A percentile compares a stretch with the other conserved stretches of the same genome.
Conservation (phyloP, 768 basidiomycete genomes). For the Saitozyma podzolica region DNA sequence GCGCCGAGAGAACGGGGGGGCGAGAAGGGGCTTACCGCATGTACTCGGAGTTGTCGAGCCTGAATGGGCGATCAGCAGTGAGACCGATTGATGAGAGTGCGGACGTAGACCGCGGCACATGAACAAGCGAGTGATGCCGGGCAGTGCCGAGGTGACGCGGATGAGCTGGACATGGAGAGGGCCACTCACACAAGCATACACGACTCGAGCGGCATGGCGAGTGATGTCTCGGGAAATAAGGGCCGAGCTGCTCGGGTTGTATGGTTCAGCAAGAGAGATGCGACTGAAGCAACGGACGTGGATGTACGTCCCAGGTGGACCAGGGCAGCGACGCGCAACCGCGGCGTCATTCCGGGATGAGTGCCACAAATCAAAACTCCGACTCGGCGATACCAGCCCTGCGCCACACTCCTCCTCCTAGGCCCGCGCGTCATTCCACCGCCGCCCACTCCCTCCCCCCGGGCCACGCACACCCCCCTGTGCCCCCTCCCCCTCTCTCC, state of each 20-base stretch:
- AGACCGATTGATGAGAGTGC: not conserved
- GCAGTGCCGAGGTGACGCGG: not conserved
- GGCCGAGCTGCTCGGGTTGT: not conserved
- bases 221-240: not conserved
- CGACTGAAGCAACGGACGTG: too few relatives aligned
- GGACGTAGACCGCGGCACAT: not conserved
- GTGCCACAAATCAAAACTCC: too few relatives aligned
- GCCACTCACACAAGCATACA: conserved; percentile 75
- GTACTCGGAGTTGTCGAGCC: conserved; percentile 93
- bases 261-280: not conserved
- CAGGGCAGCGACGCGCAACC: too few relatives aligned
- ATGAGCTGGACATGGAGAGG: not conserved
- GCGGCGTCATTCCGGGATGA: too few relatives aligned
- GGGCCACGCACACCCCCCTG: not conserved
- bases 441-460: conserved; percentile 2
- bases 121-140: not conserved
- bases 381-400: not conserved
- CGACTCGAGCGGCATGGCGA: conserved; percentile 87
- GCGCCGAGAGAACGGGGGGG: too few relatives aligned
- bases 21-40: conserved; percentile 61
- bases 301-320: too few relatives aligned
- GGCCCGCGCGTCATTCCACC: conserved; percentile 13
- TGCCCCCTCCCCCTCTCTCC: not conserved
- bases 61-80: conserved; percentile 23
- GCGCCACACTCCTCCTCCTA: conserved; percentile 1